A percentile compares a stretch with the other conserved stretches of the same genome.
Conservation (phyloP, 192 early-diverging fungal genomes). For the Globomyces pollinis-pini region DNA sequence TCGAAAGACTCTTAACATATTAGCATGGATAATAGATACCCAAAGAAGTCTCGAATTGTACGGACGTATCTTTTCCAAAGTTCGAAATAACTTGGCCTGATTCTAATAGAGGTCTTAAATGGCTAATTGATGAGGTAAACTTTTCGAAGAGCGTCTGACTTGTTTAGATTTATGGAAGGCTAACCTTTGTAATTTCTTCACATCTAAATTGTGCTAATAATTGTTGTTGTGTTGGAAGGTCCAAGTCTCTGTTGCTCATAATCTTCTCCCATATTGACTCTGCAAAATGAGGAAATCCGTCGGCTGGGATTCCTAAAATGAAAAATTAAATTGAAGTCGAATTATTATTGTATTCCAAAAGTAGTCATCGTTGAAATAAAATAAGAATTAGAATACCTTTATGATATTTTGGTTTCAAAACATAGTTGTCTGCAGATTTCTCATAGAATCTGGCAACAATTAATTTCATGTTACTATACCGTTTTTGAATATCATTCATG, state of each 20-base stretch:
- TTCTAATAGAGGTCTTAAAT: conserved; percentile 64
- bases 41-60: conserved; percentile 41
- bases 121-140: conserved; percentile 59
- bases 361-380: not conserved
- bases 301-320: conserved; percentile 91
- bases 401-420: conserved; percentile 6
- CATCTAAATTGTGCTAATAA: conserved; percentile 96
- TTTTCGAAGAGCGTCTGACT: too few species aligned
- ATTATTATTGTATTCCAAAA: conserved; percentile 60
- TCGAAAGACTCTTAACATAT: conserved; percentile 72
- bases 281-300: conserved; percentile 91
- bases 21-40: conserved; percentile 14
- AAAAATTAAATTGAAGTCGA: conserved; percentile 72
- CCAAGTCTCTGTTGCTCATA: conserved; percentile 87
- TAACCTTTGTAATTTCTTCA: conserved; percentile 85
- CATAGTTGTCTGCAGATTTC: not conserved
- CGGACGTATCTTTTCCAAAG: conserved; percentile 60
- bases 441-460: conserved; percentile 5
- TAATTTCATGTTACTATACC: conserved; percentile 31
- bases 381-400: too few species aligned
- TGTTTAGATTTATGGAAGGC: too few species aligned
- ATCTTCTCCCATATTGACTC: conserved; percentile 95
- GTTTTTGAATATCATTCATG: conserved; percentile 52
- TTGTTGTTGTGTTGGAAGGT: conserved; percentile 97
- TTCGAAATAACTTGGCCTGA: conserved; percentile 67